Evolutionary conservation across 2,329 filamentous ascomycete genomes (phyloP).

Genomic region (Aspergillus floridensis): DNA sequence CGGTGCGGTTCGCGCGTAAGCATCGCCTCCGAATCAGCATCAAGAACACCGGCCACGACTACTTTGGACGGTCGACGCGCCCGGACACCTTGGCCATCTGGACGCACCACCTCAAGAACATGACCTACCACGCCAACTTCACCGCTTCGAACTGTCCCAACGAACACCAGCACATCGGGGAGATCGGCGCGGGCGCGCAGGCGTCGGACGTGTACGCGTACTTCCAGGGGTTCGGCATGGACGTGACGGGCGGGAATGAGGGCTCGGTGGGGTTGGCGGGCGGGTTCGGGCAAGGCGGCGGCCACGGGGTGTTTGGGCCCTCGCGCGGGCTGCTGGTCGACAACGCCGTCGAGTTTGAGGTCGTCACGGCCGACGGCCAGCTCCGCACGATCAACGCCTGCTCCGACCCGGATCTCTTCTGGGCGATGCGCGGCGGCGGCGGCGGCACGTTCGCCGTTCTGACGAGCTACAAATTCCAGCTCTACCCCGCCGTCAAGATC

Average conservation of each 20-base stretch:
- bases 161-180: slow-evolving; percentile 46
- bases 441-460: slow-evolving; percentile 20
- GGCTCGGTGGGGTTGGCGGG: slow-evolving; percentile 51
- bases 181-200: slow-evolving; percentile 17
- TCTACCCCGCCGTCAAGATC: not conserved
- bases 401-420: slow-evolving; percentile 49
- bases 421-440: slow-evolving; percentile 50
- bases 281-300: slow-evolving; percentile 50
- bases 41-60: slow-evolving; percentile 58
- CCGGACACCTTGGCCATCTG: slow-evolving; percentile 39
- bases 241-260: slow-evolving; percentile 12
- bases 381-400: slow-evolving; percentile 45
- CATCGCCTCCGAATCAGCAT: slow-evolving; percentile 43
- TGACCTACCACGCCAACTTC: slow-evolving; percentile 25
- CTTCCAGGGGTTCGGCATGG: slow-evolving; percentile 7
- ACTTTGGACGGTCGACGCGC: slow-evolving; percentile 41
- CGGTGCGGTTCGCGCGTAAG: not conserved
- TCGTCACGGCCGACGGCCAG: slow-evolving; percentile 49
- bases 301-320: slow-evolving; percentile 53
- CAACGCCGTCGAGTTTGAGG: slow-evolving; percentile 49
- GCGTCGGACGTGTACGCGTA: slow-evolving; percentile 13
- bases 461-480: not conserved
- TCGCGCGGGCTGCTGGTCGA: slow-evolving; percentile 48
- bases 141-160: slow-evolving; percentile 9
- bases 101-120: slow-evolving; percentile 43